Base-by-base conservation (phyloP, 2,329 filamentous ascomycete species). In the Fusarium nodosum region DNA sequence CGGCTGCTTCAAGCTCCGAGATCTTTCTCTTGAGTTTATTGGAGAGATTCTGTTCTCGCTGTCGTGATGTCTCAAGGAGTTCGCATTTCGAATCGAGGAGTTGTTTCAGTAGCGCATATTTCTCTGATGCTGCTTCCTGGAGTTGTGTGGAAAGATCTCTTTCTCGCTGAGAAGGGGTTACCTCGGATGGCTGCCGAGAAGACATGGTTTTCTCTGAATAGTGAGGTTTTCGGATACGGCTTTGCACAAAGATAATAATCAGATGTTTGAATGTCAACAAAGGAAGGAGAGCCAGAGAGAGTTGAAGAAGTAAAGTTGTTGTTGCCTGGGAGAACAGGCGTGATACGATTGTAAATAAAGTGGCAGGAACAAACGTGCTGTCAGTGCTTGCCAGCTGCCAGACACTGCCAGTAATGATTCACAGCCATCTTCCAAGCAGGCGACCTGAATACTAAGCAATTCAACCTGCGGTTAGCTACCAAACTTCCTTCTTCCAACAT, bases 131-230 rank as follows among this genome's bases (percentile, higher is more conserved):
- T 5, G 64, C 59, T n/a, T 50, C 39, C n/a, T 60, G 36, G 4
- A 68, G 60, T 18, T 61, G 50, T 18, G 22, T 13, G 5, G 46
- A 44, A 13, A 68, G 66, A 5, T 65, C 55, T 22, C 18, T 60
- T 38, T 68, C 60, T 2, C 60, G 55, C 20, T 65, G 31, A 8
- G 59, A 55, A n/a, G 24, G 30, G 18, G 9, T 12, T 10, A 22
- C 8, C 30, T 45, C 30, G 4, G 16, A 31, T 28, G 34, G 20
- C 15, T 58, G 57, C 41, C 58, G 33, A 10, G 31, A 34, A 20
- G 55, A 33, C 63, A 66, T 66, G 26, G n/a, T n/a, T 24, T 6
- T 12, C 34, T 22, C 39, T 51, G 30, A 13, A 28, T 13, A 10
- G 20, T 22, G 38, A 41, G 7, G 8, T 5, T 10, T 28, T 30